Base-by-base conservation (phyloP, 2,329 filamentous ascomycete genomes). In the Penicillium brasilianum region DNA sequence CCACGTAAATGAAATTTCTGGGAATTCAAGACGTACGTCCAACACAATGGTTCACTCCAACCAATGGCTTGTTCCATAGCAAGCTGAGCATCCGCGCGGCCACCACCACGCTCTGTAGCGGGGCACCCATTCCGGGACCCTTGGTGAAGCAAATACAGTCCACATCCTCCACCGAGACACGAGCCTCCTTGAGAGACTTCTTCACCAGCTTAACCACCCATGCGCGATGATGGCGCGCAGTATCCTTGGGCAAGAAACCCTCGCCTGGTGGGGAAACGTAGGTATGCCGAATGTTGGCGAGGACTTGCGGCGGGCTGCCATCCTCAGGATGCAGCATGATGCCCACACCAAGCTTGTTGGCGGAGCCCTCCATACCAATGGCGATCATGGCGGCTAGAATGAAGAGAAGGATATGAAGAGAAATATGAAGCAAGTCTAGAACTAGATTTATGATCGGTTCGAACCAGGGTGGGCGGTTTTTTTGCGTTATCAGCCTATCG, bases 31-130 rank as follows among this genome's bases (percentile, higher is more conserved):
- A 72, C 83, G 62, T 77, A 86, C 83, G 95, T 46, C 95, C 95
- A 51, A 99, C 91, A 78, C 95, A 99, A 80, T 99, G 95, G 79
- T 99, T 99, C 28, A 99, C 95, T 25, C 93, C 94, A 3, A 99
- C 89, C 39, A 99, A 83, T n/a, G 90, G 88, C 77, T 92, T 92
- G 56, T 82, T 84, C 95, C 95, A 99, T 16, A 99, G 84, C 61
- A 97, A 80, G 44, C 87, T 84, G 34, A 98, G 81, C 64, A 91
- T 92, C 62, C 95, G 86, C 20, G 93, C 95, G 1, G 89, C 93
- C 37, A 98, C 82, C 34, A 94, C 94, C 14, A 96, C 92, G 63
- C 89, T 88, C 64, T 93, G 90, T 30, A 99, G 83, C 8, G 95
- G 95, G 41, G 92, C 94, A 60, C 95, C 95, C 95, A 99, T 99